Base-by-base conservation (phyloP, 192 early-diverging fungal genomes). In the Oehlia diaphana region DNA sequence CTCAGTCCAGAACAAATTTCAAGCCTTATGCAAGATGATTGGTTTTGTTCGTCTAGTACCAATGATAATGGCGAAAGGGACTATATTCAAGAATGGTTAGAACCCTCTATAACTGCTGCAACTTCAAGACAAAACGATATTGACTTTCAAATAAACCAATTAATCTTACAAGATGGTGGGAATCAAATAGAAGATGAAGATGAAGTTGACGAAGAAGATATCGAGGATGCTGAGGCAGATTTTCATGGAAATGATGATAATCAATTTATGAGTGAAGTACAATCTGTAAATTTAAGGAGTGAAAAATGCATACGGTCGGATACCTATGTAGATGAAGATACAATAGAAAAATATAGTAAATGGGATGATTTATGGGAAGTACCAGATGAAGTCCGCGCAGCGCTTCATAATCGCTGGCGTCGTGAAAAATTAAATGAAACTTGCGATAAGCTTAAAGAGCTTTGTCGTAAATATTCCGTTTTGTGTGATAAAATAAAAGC, bases 181-280 rank as follows among this genome's bases (percentile, higher is more conserved):
- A 39, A 74, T 4, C 62, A 66, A 53, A 86, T 85, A 12, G 82
- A 83, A 14, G 81, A 86, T 50, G 83, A 84, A 4, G 73, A 81
- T 14, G 87, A 88, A 23, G 82, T 88, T 58, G 89, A 89, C 62
- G 87, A 88, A 31, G 89, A 90, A 10, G 83, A 87, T 6, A 28
- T 87, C 1, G 31, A 84, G 21, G 87, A 86, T 9, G 74, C 84
- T 9, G 71, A 81, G 3, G 82, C 84, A 16, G 83, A 88, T 28
- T 90, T 84, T 62, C 85, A 74, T 61, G 84, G 77, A n/a, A 80
- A 80, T 4, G 81, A 83, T 47, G 80, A 78, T 28, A 78, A 81
- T 9, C 35, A 44, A 37, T 67, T 53, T 50, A 70, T 80, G 2
- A 74, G 37, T 2, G 83, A 83, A 2, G 14, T 47, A 47, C 9